These are phyloP conservation scores for Paecilomyces formosus DNA, from an alignment of 2,329 filamentous ascomycete species.

Conservation along the genomic window DNA sequence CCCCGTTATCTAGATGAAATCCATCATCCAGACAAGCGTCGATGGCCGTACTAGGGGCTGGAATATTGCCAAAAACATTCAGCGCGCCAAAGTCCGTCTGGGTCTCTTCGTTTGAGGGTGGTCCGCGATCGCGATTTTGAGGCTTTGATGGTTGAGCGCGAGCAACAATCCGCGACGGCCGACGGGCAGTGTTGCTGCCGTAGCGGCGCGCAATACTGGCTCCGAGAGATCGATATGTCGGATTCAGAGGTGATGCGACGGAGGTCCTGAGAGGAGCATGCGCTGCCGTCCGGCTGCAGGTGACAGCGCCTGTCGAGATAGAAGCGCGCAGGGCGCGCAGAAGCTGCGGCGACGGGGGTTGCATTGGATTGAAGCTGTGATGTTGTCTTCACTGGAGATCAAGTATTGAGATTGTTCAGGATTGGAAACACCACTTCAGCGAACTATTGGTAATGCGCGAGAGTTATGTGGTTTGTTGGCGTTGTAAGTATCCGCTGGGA, in stretches of 20 bases:
- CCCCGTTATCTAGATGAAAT: slow-evolving; percentile 78
- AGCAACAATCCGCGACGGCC: slow-evolving; percentile 23
- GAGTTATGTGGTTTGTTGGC: neutral
- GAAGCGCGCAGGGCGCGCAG: slow-evolving; percentile 34
- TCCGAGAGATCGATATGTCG: neutral
- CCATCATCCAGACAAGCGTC: slow-evolving; percentile 76
- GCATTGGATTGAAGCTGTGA: slow-evolving; percentile 18
- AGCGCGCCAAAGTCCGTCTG: slow-evolving; percentile 67
- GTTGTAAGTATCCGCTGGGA: no score
- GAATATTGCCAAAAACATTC: slow-evolving; percentile 69
- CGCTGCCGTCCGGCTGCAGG: neutral
- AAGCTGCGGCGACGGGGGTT: slow-evolving; percentile 34
- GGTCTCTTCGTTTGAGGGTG: slow-evolving; percentile 53
- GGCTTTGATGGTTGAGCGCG: slow-evolving; percentile 29
- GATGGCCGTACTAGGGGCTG: slow-evolving; percentile 71
- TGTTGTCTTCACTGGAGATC: neutral
- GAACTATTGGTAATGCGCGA: neutral
- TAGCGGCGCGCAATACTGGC: slow-evolving; percentile 8
- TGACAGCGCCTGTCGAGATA: slow-evolving; percentile 9
- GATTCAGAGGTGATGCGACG: neutral
- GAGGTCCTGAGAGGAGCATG: neutral
- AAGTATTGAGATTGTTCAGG: neutral
- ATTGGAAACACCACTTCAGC: neutral
- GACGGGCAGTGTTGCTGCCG: slow-evolving; percentile 17
- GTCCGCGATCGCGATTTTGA: slow-evolving; percentile 50